Base-by-base conservation (phyloP, 164 flowering plant species). In the Kingdonia uniflora region DNA sequence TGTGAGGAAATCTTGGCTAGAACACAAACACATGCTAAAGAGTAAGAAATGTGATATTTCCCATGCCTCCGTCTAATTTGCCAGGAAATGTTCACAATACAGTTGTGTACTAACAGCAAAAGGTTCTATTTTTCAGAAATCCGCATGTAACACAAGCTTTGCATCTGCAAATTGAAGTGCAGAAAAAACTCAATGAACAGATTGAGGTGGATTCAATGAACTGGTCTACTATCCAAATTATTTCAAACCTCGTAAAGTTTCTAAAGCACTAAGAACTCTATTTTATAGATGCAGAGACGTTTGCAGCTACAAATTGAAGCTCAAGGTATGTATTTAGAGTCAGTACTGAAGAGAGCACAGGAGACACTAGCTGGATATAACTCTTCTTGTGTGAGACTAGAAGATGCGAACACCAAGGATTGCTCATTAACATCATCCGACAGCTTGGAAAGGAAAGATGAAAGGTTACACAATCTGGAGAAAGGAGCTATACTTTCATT, bases 91-190 rank as follows among this genome's bases (percentile, higher is more conserved):
- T 8, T 29, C 4, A 29, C 8, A 29, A 29, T 29, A 8, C 35
- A 29, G 35, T 8, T 29, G 6, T 29, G 8, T 29, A 29, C 35
- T 29, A 29, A 29, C 35, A 8, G 35, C 8, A 4, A 29, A 29
- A n/a, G n/a, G 35, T 29, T 4, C 35, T 8, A 29, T 29, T 29
- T 8, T 29, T 49, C 51, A 24, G 26, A 24, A 49, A 25, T 24
- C 26, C 26, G 33, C 51, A 79, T 33, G 68, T 90, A 59, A 69
- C 72, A 35, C 95, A 90, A 70, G 76, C 97, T 44, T 69, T 90
- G 54, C 85, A 90, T 64, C 82, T 84, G 87, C 97, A 89, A 66
- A 84, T 86, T 58, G 97, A 90, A 71, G 97, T 84, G 55, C 95
- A 90, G 68, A 71, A 80, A 81, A 76, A 85, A 62, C 75, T 90